Percentiles rank a stretch among this genome's conserved stretches.
Evolutionary conservation across 352 stramenopile genomes (phyloP).

Genomic region (Phytophthora pseudosyringae): DNA sequence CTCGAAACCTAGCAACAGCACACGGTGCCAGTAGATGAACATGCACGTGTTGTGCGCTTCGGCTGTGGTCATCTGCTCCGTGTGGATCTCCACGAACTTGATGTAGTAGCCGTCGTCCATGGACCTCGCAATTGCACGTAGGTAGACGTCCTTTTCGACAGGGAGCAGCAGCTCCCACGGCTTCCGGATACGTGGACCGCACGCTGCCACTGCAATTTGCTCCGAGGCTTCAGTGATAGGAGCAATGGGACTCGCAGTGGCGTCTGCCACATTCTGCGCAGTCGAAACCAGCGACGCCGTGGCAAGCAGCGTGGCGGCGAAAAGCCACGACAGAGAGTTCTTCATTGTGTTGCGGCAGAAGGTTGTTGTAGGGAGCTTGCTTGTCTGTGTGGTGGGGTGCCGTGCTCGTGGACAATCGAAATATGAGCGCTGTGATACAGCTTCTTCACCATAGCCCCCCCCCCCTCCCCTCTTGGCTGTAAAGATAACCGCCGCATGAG

Average conservation of each 20-base stretch:
- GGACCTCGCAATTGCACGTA: constrained; percentile 67
- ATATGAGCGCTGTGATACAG: constrained; percentile 22
- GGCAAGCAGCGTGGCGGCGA: constrained; percentile 18
- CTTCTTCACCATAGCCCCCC: neutral
- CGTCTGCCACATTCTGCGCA: constrained; percentile 24
- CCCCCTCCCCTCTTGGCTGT: neutral
- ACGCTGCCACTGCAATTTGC: constrained; percentile 38
- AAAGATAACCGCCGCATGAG: constrained; percentile 23
- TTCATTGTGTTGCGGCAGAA: constrained; percentile 19
- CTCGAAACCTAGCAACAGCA: constrained; percentile 83
- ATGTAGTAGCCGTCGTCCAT: constrained; percentile 90
- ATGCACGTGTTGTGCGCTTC: constrained; percentile 90
- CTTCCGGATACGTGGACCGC: constrained; percentile 77
- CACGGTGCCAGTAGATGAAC: constrained; percentile 90
- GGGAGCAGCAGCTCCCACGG: constrained; percentile 71
- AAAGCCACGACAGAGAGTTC: constrained; percentile 1
- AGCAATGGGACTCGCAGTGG: neutral
- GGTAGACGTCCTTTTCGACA: constrained; percentile 75
- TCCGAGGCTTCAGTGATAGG: constrained; percentile 33
- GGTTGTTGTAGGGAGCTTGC: neutral
- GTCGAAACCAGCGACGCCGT: neutral
- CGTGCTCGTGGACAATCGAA: constrained; percentile 27
- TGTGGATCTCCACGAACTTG: constrained; percentile 90
- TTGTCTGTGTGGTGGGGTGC: neutral
- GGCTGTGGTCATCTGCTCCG: constrained; percentile 78